Evolutionary conservation across 139 green algal genomes (phyloP).

Genomic region (Nannochloris sp.): DNA sequence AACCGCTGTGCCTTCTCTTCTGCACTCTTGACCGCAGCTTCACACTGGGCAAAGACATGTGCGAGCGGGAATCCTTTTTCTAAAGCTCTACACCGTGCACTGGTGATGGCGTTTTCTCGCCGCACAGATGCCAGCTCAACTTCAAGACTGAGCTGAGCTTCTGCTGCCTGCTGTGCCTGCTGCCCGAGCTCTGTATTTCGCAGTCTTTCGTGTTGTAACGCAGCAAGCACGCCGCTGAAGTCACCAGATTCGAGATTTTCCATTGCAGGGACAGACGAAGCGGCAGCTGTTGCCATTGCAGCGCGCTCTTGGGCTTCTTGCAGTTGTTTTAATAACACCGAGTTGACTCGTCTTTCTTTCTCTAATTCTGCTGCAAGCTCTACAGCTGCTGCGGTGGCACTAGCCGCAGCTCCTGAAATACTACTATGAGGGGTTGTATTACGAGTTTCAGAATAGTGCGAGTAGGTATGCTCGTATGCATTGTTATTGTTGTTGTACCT

Average conservation of each 20-base stretch:
- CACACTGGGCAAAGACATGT: slow-evolving; percentile 6
- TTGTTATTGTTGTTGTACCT: background rate
- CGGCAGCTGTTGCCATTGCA: no score
- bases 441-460: slow-evolving; percentile 3
- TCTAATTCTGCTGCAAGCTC: slow-evolving; percentile 3
- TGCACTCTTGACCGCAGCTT: slow-evolving; percentile 1
- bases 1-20: background rate
- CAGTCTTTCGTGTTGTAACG: background rate
- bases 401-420: no score
- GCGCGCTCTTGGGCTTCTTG: slow-evolving; percentile 8
- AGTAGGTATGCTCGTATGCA: background rate
- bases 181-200: slow-evolving; percentile 7
- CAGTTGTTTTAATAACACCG: slow-evolving; percentile 9
- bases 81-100: slow-evolving; percentile 8
- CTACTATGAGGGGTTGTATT: background rate
- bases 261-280: background rate
- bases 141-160: slow-evolving; percentile 14
- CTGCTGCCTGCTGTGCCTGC: slow-evolving; percentile 5
- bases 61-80: slow-evolving; percentile 6
- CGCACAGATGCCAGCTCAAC: slow-evolving; percentile 9
- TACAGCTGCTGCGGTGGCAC: background rate
- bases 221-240: background rate
- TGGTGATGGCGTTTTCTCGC: background rate
- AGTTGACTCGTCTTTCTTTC: slow-evolving; percentile 12
- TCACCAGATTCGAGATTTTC: background rate